Evolutionary conservation across 1,139 yeast genomes (phyloP), one percentile per base, ranked within the genome.

Genomic region (Kluyveromyces sp.): DNA sequence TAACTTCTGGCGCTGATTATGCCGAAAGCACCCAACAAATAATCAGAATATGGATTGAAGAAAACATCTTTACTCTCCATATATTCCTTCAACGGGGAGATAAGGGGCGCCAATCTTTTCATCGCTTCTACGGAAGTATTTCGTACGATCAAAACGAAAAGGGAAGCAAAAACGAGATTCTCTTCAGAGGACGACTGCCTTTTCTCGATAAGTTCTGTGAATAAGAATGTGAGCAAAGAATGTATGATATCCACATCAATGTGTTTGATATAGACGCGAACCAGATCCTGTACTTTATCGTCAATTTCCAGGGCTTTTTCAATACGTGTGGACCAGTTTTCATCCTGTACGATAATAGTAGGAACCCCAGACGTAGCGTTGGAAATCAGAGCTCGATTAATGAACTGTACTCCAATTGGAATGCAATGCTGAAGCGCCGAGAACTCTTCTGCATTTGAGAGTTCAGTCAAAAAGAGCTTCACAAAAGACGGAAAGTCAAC

Each of bases 251-350:
- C 3, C 11, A 26, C 26, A 2, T 32, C 28, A 16, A 48, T 18
- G 19, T 40, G 32, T n/a, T 31, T 42, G 11, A 70, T 45, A 15
- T 60, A 49, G 3, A 49, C 41, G 8, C 54, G 49, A 4, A 81
- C 61, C 3, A 67, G 57, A 0, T 46, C 36, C 31, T 77, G 65
- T 1, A 84, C 85, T 1, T 56, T 58, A 2, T 69, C 70, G 55
- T 87, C 94, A 34, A 74, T 67, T 40, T 77, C 82, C 4, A 84
- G 46, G 0, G 94, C 86, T 45, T 79, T 83, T n/a, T 82, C 88
- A 22, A 85, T 58, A 54, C 92, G 71, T 0, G 75, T 65, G 3
- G 71, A 69, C 96, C 96, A 88, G 41, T 83, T 81, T 50, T 80
- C 84, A 60, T 86, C 95, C 17, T 74, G 65, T 0, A 75, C 75